Evolutionary conservation across 768 basidiomycete species (phyloP).

Genomic region (Tylopilus sp.): DNA sequence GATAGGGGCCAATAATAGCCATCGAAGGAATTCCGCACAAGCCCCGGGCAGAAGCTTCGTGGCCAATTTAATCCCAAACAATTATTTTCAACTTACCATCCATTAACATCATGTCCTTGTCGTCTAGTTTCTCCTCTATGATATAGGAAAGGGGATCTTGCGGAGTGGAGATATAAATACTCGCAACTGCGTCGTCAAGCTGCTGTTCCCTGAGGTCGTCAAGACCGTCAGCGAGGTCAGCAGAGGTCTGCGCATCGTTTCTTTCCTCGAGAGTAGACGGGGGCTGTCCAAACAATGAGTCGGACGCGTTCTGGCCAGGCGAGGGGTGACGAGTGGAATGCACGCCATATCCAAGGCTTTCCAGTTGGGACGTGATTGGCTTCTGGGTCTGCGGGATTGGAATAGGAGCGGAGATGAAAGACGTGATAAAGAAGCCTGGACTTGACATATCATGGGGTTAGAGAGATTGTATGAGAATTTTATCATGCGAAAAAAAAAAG

Average conservation of each 20-base stretch:
- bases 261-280: conserved; percentile 11
- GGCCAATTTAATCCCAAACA: conserved; percentile 6
- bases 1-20: conserved; percentile 19
- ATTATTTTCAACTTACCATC: conserved; percentile 43
- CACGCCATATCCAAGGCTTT: conserved; percentile 16
- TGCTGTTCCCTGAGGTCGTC: conserved; percentile 12
- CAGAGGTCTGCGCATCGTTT: not conserved
- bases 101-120: conserved; percentile 49
- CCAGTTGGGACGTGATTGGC: conserved; percentile 17
- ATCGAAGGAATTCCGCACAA: conserved; percentile 23
- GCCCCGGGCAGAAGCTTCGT: conserved; percentile 14
- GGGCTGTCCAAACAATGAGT: conserved; percentile 25
- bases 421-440: conserved; percentile 33
- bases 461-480: conserved; percentile 17
- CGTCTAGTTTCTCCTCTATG: conserved; percentile 54
- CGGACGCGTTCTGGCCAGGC: conserved; percentile 14
- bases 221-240: not conserved
- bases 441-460: conserved; percentile 29
- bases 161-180: conserved; percentile 29
- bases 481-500: conserved; percentile 18
- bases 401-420: conserved; percentile 32
- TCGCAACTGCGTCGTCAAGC: conserved; percentile 32
- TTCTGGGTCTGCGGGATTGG: conserved; percentile 21
- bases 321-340: conserved; percentile 18
- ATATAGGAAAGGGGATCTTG: conserved; percentile 37